A percentile compares a stretch with the other conserved stretches of the same genome.
Conservation (phyloP, 495 filamentous ascomycete genomes). For the Penicillium mononematosum region DNA sequence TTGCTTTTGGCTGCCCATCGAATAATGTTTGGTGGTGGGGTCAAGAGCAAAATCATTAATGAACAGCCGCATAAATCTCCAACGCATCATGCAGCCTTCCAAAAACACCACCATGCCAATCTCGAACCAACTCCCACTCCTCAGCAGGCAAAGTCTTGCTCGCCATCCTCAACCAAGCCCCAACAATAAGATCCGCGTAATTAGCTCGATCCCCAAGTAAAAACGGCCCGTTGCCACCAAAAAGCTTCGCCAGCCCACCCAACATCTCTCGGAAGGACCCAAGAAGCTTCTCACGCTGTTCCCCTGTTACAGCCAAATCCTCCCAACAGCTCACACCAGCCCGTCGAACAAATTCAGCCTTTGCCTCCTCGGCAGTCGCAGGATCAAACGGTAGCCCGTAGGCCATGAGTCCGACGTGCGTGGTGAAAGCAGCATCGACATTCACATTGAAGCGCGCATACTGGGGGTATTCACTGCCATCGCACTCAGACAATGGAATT, state of each 20-base stretch:
- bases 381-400: slow-evolving; percentile 47
- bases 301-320: slow-evolving; percentile 41
- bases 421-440: slow-evolving; percentile 51
- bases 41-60: not conserved
- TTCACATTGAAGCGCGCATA: slow-evolving; percentile 46
- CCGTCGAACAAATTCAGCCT: slow-evolving; percentile 48
- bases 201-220: slow-evolving; percentile 43
- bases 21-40: too few species aligned
- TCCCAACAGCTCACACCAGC: slow-evolving; percentile 48
- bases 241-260: slow-evolving; percentile 45
- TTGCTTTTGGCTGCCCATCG: too few species aligned
- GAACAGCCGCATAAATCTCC: slow-evolving; percentile 24
- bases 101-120: slow-evolving; percentile 54
- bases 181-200: slow-evolving; percentile 65
- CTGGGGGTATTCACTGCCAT: slow-evolving; percentile 16
- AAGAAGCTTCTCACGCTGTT: slow-evolving; percentile 39
- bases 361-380: slow-evolving; percentile 35
- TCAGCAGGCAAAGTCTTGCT: slow-evolving; percentile 28
- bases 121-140: slow-evolving; percentile 52
- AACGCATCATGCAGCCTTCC: slow-evolving; percentile 48
- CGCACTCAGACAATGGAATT: slow-evolving; percentile 31
- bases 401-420: slow-evolving; percentile 34
- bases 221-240: slow-evolving; percentile 48
- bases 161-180: slow-evolving; percentile 57
- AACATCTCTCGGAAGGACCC: slow-evolving; percentile 40